phyloP scores from a whole-genome alignment of 2,329 filamentous ascomycete genomes.

The Trichoderma sp. region DNA sequence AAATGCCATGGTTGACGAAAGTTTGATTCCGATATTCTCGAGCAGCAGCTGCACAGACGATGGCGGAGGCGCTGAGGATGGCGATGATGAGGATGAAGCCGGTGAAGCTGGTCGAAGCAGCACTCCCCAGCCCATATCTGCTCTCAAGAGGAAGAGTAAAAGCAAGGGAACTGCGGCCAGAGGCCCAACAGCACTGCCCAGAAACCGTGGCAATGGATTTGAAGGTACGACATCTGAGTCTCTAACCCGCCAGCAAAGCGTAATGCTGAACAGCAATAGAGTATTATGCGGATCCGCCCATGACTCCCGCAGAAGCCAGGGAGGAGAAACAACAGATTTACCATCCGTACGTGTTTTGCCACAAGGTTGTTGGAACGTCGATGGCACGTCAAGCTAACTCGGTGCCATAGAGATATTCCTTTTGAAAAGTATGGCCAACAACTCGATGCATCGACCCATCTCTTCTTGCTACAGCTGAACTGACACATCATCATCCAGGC shows the following conservation, averaged over 20 bases:
- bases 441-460: not conserved
- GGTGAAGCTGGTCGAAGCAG: not conserved
- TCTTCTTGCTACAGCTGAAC: not conserved
- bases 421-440: constrained; percentile 55
- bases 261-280: constrained; percentile 45
- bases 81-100: not conserved
- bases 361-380: too few relatives aligned
- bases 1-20: not conserved
- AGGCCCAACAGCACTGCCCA: constrained; percentile 46
- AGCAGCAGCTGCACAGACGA: too few relatives aligned
- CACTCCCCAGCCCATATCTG: not conserved
- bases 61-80: not conserved
- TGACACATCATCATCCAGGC: constrained; percentile 47
- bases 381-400: constrained; percentile 29
- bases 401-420: constrained; percentile 45
- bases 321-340: constrained; percentile 70
- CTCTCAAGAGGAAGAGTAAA: constrained; percentile 31
- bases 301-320: constrained; percentile 68
- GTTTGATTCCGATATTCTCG: not conserved
- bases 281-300: constrained; percentile 75
- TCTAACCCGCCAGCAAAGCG: not conserved
- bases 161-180: constrained; percentile 32
- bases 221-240: constrained; percentile 52
- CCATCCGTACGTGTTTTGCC: constrained; percentile 50
- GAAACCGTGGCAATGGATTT: constrained; percentile 63